A percentile compares a stretch with the other conserved stretches of the same genome.
These are phyloP conservation scores for Avena sativa DNA, from an alignment of 176 grass and related monocot genomes.

Conservation along the genomic window DNA sequence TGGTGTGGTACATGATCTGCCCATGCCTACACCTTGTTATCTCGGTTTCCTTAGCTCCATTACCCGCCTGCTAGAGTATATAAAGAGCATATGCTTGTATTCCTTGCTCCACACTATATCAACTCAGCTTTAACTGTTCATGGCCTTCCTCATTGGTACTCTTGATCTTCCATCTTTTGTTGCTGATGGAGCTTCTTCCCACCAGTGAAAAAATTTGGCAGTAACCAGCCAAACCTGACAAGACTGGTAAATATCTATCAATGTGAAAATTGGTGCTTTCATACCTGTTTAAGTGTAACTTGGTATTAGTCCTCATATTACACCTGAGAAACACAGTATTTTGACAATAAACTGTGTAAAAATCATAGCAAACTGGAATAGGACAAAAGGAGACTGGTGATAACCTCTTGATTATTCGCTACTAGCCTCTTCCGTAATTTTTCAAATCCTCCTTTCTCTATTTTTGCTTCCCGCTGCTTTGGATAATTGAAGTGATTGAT, in stretches of 20 bases:
- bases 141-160: slow-evolving; percentile 12
- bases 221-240: not conserved
- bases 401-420: slow-evolving; percentile 7
- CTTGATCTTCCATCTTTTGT: slow-evolving; percentile 30
- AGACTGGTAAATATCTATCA: slow-evolving; percentile 5
- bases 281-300: not conserved
- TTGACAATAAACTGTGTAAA: slow-evolving; percentile 10
- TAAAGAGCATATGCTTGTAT: not conserved
- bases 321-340: not conserved
- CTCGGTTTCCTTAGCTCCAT: not conserved
- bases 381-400: not conserved
- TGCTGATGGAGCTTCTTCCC: slow-evolving; percentile 13
- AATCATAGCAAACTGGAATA: not conserved
- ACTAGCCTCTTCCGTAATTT: not conserved
- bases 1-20: slow-evolving; percentile 14
- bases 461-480: slow-evolving; percentile 10
- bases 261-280: slow-evolving; percentile 6
- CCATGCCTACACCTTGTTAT: slow-evolving; percentile 15
- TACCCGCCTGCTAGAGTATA: slow-evolving; percentile 9
- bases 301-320: not conserved
- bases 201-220: not conserved
- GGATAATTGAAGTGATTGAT: slow-evolving; percentile 17
- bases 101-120: slow-evolving; percentile 2
- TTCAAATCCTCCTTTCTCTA: not conserved
- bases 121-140: slow-evolving; percentile 16